Conservation (phyloP, 2,329 filamentous ascomycete species). For the Diaporthe ampelina region DNA sequence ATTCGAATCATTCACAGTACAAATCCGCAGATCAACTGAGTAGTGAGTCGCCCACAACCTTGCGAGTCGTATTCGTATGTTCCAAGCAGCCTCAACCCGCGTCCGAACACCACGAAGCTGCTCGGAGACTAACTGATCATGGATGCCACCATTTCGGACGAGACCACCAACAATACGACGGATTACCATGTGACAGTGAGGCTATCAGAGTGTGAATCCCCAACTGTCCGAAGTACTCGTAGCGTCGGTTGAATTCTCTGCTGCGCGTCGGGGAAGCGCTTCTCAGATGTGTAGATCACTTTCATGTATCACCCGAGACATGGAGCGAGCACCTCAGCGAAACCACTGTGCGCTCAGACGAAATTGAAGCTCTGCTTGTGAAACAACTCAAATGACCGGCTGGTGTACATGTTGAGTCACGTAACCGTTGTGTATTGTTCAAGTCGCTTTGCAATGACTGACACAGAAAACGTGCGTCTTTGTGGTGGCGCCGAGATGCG, state of each 20-base stretch:
- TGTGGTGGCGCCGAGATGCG: too few relatives aligned
- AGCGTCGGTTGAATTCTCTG: too few relatives aligned
- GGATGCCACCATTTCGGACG: neutral
- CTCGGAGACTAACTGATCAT: neutral
- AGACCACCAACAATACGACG: neutral
- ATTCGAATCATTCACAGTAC: constrained; percentile 19
- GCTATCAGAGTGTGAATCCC: neutral
- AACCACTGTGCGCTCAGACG: neutral
- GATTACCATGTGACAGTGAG: constrained; percentile 9
- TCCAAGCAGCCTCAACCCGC: constrained; percentile 6
- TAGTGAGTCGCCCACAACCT: constrained; percentile 11
- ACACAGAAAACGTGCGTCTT: neutral
- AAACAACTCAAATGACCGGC: neutral
- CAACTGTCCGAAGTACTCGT: neutral
- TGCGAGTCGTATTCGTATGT: constrained; percentile 27
- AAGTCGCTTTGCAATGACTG: neutral
- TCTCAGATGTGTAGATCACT: neutral
- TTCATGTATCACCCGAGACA: neutral
- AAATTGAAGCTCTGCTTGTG: neutral
- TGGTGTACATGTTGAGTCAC: neutral
- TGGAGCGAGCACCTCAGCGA: neutral
- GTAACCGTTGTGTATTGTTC: neutral
- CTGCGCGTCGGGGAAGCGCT: neutral
- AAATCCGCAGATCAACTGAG: constrained; percentile 16
- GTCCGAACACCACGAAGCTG: constrained; percentile 6